Base-by-base conservation (phyloP, 23 red algal species). In the Rhodosorus marinus region DNA sequence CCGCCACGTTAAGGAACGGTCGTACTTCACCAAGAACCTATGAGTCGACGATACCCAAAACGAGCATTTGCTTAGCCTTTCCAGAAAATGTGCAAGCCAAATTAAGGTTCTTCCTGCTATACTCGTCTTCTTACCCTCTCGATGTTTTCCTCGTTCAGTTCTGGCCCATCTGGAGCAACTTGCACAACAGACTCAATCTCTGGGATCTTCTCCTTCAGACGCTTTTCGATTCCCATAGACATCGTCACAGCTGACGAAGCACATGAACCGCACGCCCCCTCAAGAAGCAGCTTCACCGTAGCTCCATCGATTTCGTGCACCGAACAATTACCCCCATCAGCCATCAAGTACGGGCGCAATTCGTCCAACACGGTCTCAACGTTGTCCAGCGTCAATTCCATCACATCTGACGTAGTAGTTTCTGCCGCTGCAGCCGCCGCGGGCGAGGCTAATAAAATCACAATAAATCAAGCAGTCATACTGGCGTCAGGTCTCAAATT, bases 331-430 rank as follows among this genome's bases (percentile, higher is more conserved):
- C 88, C 88, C 17, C 88, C 88, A 55, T 95, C 88, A 6, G 88
- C 59, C 51, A 83, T 95, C 8, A 95, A 73, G 31, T 95, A 95
- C 6, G 88, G 88, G 17, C 88, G 75, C 64, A 95, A 55, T 51
- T 95, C 77, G 30, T 95, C 88, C n/a, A 95, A 57, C 5, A 95
- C 88, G 15, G 31, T 58, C 63, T 95, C 88, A 30, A 95, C 88
- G 48, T 82, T 79, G 7, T 55, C 83, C 9, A n/a, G n/a, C n/a
- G n/a, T n/a, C n/a, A n/a, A n/a, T n/a, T n/a, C n/a, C n/a, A n/a
- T n/a, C n/a, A n/a, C n/a, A n/a, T n/a, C n/a, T n/a, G n/a, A n/a
- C n/a, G n/a, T n/a, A n/a, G n/a, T n/a, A n/a, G n/a, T n/a, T n/a
- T n/a, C n/a, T n/a, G n/a, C n/a, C n/a, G n/a, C n/a, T n/a, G n/a